Evolutionary conservation across 2,329 filamentous ascomycete species (phyloP).

Genomic region (Hypoxylon sp.): DNA sequence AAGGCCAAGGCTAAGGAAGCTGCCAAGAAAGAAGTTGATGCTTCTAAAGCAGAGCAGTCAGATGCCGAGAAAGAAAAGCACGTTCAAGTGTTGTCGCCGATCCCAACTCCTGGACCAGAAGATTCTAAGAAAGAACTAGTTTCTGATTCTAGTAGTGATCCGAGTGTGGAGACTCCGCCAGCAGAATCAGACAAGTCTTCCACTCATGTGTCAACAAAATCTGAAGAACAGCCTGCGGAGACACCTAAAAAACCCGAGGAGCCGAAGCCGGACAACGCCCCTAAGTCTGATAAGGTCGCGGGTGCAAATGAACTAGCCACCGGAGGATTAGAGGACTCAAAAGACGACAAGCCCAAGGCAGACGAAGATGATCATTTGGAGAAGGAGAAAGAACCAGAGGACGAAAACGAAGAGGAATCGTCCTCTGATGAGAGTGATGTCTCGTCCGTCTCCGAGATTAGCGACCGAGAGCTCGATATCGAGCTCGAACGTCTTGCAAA

Average conservation of each 20-base stretch:
- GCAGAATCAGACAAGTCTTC: slow-evolving; percentile 35
- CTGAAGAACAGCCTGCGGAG: slow-evolving; percentile 49
- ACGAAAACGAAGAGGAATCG: slow-evolving; percentile 41
- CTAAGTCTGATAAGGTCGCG: slow-evolving; percentile 41
- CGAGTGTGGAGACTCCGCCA: slow-evolving; percentile 37
- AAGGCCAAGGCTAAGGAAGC: slow-evolving; percentile 45
- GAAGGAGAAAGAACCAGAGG: slow-evolving; percentile 29
- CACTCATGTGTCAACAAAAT: slow-evolving; percentile 2
- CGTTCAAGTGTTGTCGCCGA: slow-evolving; percentile 53
- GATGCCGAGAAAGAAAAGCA: slow-evolving; percentile 53
- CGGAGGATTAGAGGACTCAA: slow-evolving; percentile 2
- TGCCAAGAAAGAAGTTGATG: slow-evolving; percentile 31
- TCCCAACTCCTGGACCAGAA: slow-evolving; percentile 31
- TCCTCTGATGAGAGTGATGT: slow-evolving; percentile 49
- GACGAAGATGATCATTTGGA: neutral
- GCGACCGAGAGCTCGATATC: slow-evolving; percentile 59
- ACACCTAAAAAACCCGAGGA: slow-evolving; percentile 38
- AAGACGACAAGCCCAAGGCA: slow-evolving; percentile 3
- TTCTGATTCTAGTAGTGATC: slow-evolving; percentile 39
- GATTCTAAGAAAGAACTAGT: slow-evolving; percentile 27
- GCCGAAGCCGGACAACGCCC: slow-evolving; percentile 20
- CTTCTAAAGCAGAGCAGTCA: slow-evolving; percentile 13
- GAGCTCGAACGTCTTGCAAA: slow-evolving; percentile 48
- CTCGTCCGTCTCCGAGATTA: slow-evolving; percentile 58
- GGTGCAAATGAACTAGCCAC: slow-evolving; percentile 15